Conservation (phyloP, 2,329 filamentous ascomycete genomes). For the Botrytis hyacinthi region DNA sequence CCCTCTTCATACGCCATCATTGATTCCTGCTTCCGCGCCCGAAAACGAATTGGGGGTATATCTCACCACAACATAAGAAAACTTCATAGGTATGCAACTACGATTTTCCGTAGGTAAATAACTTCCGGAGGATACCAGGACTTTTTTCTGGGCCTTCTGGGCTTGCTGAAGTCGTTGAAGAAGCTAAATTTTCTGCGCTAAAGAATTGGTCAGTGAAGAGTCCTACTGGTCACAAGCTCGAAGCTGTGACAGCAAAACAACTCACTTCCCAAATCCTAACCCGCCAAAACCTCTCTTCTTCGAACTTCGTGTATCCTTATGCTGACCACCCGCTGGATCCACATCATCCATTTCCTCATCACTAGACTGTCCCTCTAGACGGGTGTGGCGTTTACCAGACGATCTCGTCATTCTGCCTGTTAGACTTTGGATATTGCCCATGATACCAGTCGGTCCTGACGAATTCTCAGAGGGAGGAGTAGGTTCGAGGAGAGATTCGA, state of each 20-base stretch:
- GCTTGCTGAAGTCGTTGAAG: neutral
- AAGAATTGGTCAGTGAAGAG: constrained; percentile 11
- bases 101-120: neutral
- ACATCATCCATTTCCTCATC: constrained; percentile 34
- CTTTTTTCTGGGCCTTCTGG: neutral
- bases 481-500: constrained; percentile 36
- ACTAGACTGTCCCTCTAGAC: constrained; percentile 47
- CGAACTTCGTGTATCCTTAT: constrained; percentile 51
- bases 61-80: neutral
- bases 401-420: constrained; percentile 12
- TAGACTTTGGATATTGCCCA: neutral
- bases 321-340: constrained; percentile 42
- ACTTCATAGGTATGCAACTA: neutral
- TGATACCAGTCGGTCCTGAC: neutral
- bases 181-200: neutral
- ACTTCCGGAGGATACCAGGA: neutral
- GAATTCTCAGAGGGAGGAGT: neutral
- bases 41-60: neutral
- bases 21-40: neutral
- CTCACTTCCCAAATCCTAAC: constrained; percentile 23
- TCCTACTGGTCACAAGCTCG: constrained; percentile 2
- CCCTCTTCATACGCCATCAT: neutral
- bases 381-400: neutral
- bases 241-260: neutral
- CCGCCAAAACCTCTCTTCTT: constrained; percentile 47